Evolutionary conservation across 148 eudicot genomes (phyloP), one percentile per base, ranked within the genome.

Genomic region (Vaccinium vitisidaea): DNA sequence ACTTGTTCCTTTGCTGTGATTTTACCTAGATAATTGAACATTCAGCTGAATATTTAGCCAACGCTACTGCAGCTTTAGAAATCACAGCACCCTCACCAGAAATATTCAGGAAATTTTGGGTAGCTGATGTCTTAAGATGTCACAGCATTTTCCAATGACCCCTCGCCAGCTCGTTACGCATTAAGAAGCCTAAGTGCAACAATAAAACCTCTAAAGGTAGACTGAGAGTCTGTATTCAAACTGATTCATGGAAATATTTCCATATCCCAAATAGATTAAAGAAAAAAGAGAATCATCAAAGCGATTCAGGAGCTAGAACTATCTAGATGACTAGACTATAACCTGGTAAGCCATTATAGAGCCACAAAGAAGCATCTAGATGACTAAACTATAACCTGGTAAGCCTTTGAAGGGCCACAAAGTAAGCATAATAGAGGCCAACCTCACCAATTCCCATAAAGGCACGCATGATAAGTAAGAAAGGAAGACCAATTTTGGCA

Each of bases 361-460:
- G 11, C 32, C 23, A 79, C 58, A 52, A 75, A 61, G 43, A 70
- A 77, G 50, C 39, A 30, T 83, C 84, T 46, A 11, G 48, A 67
- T 23, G 15, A 67, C 71, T 67, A 67, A 36, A 69, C 74, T 63
- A 30, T 13, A 69, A 39, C 71, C 15, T 52, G 67, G 53, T 25
- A 50, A 76, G 27, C 39, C 48, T 23, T 32, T 32, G 36, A 79
- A 67, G 52, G 23, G 11, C 32, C 23, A 79, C 58, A 52, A 75
- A 61, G 43, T 32, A 70, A 77, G 50, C 54, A 81, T n/a, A 76
- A 77, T 59, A 79, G 82, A 73, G 76, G 85, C 93, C 75, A 85
- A 97, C 99, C 99, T 97, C 99, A 88, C 99, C 99, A 80, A 96
- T 94, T 81, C 99, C 99, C 99, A 97, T 97, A 76, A 95, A 90